Evolutionary conservation across 805 yeast species (phyloP), one percentile per base, ranked within the genome.

Genomic region (Teunomyces barrocoloradensis): DNA sequence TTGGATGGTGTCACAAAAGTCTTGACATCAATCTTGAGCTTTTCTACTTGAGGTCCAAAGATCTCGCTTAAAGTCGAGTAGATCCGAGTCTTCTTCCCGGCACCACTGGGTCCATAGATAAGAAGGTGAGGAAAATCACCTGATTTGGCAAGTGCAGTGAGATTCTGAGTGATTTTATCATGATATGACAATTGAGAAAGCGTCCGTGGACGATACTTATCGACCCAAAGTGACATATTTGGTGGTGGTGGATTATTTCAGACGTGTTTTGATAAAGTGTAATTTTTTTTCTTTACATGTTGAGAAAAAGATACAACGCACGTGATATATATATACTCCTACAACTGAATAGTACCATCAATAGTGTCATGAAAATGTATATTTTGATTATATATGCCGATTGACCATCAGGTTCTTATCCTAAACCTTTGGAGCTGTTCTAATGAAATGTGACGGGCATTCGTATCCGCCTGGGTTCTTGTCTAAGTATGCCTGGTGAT

Each of bases 151-250:
- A 85, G 67, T 2, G 94, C 82, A 40, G 71, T 66, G 30, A 94
- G 71, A 48, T 85, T 79, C 32, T 71, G 64, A 0, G 96, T 81
- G 25, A 91, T 78, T 3, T 75, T 77, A 0, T 66, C 66, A 60
- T 90, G 96, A 63, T 78, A 91, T 44, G 84, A 81, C 40, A 94
- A 73, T 21, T 74, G 75, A 2, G 75, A 79, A 43, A 94, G 73
- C 1, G 74, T 70, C 51, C 73, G 80, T 6, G 99, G 99, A 54
- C 97, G 79, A 66, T 90, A 84, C 55, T 90, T 89, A 65, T 94
- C 98, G 6, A 95, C 96, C 99, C 99, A 94, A 64, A 94, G 78
- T 5, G 97, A 86, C 97, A 91, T 18, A 18, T 90, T 91, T 20
- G 13, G 28, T 11, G 18, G 43, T 32, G 34, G 46, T 36, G 13